Evolutionary conservation across 176 grass and related monocot genomes (phyloP).

Genomic region (Phragmites australis): DNA sequence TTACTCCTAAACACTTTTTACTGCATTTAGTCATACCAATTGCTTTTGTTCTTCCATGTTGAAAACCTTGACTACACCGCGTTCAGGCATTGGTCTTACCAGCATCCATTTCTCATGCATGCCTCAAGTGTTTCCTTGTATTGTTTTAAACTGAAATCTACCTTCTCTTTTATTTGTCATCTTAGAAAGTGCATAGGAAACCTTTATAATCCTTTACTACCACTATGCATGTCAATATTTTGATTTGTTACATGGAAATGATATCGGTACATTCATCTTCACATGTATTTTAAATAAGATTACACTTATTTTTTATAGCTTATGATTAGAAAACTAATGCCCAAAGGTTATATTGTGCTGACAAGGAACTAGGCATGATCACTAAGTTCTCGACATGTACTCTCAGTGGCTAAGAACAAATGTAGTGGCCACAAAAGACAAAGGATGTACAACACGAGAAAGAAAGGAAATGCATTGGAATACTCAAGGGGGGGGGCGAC

Average conservation of each 20-base stretch:
- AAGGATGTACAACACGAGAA: too few relatives aligned
- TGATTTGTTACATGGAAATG: not conserved
- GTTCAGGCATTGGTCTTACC: too few relatives aligned
- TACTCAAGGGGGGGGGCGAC: too few relatives aligned
- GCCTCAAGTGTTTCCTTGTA: not conserved
- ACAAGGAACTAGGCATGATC: too few relatives aligned
- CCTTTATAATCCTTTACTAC: not conserved
- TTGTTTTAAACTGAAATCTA: not conserved
- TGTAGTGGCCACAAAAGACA: too few relatives aligned
- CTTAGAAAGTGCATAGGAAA: not conserved
- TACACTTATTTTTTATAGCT: too few relatives aligned
- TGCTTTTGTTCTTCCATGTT: not conserved
- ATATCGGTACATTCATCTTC: not conserved
- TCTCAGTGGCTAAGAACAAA: too few relatives aligned
- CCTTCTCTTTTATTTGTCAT: not conserved
- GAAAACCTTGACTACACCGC: slow-evolving; percentile 1
- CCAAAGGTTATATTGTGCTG: too few relatives aligned
- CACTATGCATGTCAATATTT: not conserved
- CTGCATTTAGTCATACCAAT: not conserved
- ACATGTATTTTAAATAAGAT: too few relatives aligned
- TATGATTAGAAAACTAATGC: too few relatives aligned
- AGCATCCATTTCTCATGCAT: slow-evolving; percentile 4
- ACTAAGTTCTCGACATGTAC: too few relatives aligned
- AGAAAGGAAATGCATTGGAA: too few relatives aligned
- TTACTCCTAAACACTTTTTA: slow-evolving; percentile 17